Evolutionary conservation across 371 early-diverging fungal genomes (phyloP), one percentile per base, ranked within the genome.

Genomic region (Massospora cicadina): DNA sequence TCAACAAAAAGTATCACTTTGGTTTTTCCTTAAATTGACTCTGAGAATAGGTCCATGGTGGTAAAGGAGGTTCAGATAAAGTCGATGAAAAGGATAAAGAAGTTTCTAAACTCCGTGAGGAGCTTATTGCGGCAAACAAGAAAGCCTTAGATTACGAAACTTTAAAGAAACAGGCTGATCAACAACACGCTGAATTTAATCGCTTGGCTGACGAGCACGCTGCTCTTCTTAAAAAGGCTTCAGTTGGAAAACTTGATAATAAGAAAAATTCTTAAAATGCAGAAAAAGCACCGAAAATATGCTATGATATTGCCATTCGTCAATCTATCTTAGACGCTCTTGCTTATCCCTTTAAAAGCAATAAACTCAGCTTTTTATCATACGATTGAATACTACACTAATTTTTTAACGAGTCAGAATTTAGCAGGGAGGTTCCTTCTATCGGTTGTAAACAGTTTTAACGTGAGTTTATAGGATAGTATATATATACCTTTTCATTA

Each of bases 81-180:
- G 54, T 65, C 53, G 69, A 65, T 32, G 29, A 64, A 58, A 54
- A 66, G 68, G 65, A 63, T 63, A 66, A 71, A 60, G 66, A 72
- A 69, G 57, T 71, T 65, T 60, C 66, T 65, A 68, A 72, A 67
- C 67, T 77, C 66, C 68, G 70, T 30, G 66, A 72, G 61, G 77
- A 86, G 72, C 65, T 83, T 25, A 72, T 77, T 65, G 71, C 77
- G 64, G 73, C 81, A 54, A 73, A 79, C 64, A 70, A 74, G 66
- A 73, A 82, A 71, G 71, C 78, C 33, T 68, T 71, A 28, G 87
- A 90, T 54, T 73, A 81, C 65, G 88, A 85, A 54, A 81, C 78
- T 13, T 72, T 92, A 65, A 87, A 87, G 74, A 84, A 86, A 69
- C 89, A 90, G 70, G 84, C 83, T 12, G 75, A 74, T 63, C 80